These are phyloP conservation scores for Colletotrichum cordylinicola DNA, from an alignment of 2,329 filamentous ascomycete genomes.

Conservation along the genomic window DNA sequence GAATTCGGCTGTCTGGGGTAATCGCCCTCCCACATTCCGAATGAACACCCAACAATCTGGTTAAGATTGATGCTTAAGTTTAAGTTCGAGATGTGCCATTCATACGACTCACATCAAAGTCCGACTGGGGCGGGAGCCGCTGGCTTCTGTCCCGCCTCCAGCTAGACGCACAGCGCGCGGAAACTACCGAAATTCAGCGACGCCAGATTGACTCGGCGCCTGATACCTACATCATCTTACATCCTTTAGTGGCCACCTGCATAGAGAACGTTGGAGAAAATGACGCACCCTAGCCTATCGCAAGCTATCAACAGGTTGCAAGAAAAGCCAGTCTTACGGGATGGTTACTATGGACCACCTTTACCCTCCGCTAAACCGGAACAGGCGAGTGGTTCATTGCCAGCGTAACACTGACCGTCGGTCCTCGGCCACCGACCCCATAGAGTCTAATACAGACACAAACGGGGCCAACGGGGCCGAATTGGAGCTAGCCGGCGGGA, in stretches of 20 bases:
- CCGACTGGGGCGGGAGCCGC: neutral
- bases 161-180: neutral
- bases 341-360: neutral
- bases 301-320: slow-evolving; percentile 8
- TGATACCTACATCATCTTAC: slow-evolving; percentile 4
- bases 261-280: slow-evolving; percentile 4
- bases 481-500: neutral
- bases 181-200: neutral
- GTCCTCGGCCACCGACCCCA: neutral
- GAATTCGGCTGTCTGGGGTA: neutral
- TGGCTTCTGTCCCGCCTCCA: neutral
- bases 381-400: neutral
- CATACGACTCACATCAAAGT: neutral
- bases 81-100: neutral
- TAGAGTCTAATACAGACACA: neutral
- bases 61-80: neutral
- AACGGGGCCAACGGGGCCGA: neutral
- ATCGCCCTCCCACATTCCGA: neutral
- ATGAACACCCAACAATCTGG: neutral
- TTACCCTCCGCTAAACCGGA: neutral
- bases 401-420: neutral
- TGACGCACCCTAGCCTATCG: slow-evolving; percentile 11
- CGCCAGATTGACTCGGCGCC: neutral
- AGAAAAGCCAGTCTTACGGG: neutral
- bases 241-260: neutral